Base-by-base conservation (phyloP, 257 asterid species). In the Solanum chilense region DNA sequence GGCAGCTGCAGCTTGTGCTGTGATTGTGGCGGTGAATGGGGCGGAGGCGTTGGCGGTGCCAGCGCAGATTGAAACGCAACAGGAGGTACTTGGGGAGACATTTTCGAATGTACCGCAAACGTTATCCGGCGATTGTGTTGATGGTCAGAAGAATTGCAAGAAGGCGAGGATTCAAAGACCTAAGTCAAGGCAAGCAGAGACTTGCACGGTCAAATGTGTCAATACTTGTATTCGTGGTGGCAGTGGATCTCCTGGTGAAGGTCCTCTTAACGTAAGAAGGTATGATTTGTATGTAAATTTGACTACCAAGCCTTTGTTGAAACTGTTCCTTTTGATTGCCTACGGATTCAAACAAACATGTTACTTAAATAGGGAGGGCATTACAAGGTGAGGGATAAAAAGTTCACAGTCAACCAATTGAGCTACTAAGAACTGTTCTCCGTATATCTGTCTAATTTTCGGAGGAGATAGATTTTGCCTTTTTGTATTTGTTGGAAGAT, bases 201-300 rank as follows among this genome's bases (percentile, higher is more conserved):
- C 13, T 11, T 97, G 99, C 84, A 94, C 98, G 8, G 88, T 93
- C 35, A 95, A 97, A 87, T 97, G 99, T 39, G 91, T 91, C 1
- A 85, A 91, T 83, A 94, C 98, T 87, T 97, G 99, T 90, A 94
- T 95, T 44, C 91, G 90, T 81, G 99, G 98, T n/a, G 99, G 93
- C 1, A 87, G 73, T 82, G 98, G 99, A n/a, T 86, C 98, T 60
- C 97, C 98, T 37, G 98, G 99, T 18, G 99, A 97, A 91, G 98
- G 99, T 86, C 99, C 99, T 78, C 91, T 97, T 7, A 97, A 93
- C 58, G 91, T 93, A 7, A 90, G 98, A 80, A 94, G 95, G 98
- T 95, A 78, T 25, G 23, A 44, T 10, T 80, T 78, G 12, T 60
- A 44, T 78, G 27, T 47, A 25, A 42, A n/a, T 76, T 70, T 76